Percentiles rank a stretch among this genome's conserved stretches.
These are phyloP conservation scores for Seminavis robusta DNA, from an alignment of 108 stramenopile genomes.

Conservation along the genomic window DNA sequence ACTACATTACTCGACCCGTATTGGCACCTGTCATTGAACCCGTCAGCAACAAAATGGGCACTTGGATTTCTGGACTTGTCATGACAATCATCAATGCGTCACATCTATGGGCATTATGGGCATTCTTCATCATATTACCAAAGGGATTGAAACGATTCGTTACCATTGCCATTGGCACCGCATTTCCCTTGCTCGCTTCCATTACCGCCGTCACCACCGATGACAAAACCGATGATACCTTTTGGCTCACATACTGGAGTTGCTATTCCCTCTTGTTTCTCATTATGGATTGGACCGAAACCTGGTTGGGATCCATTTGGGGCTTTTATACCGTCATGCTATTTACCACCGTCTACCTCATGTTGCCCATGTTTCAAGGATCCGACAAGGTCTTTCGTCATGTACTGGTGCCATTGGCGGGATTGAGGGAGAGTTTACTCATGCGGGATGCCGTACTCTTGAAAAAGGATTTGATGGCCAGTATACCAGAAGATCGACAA, in stretches of 20 bases:
- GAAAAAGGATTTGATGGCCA: conserved; percentile 19
- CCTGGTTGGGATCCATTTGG: conserved; percentile 43
- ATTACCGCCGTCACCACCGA: conserved; percentile 33
- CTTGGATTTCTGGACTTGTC: conserved; percentile 9
- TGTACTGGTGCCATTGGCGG: conserved; percentile 54
- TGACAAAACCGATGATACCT: background rate
- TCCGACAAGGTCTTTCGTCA: conserved; percentile 60
- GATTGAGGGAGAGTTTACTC: conserved; percentile 48
- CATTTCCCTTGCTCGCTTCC: conserved; percentile 39
- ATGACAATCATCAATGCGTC: conserved; percentile 25
- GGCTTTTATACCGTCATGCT: conserved; percentile 50
- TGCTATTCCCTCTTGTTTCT: conserved; percentile 43
- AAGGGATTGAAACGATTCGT: conserved; percentile 37
- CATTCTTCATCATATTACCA: conserved; percentile 44
- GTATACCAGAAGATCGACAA: too few relatives aligned
- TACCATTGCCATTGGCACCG: conserved; percentile 38
- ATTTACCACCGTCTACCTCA: conserved; percentile 42
- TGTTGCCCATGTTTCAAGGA: conserved; percentile 62
- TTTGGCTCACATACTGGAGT: conserved; percentile 48
- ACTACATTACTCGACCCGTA: conserved; percentile 36
- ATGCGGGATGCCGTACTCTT: conserved; percentile 43
- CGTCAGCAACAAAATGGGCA: conserved; percentile 13
- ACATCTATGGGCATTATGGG: conserved; percentile 47
- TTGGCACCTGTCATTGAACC: conserved; percentile 28
- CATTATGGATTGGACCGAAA: conserved; percentile 46